Base-by-base conservation (phyloP, 805 yeast genomes). In the Tetrapisispora namnaoensis region DNA sequence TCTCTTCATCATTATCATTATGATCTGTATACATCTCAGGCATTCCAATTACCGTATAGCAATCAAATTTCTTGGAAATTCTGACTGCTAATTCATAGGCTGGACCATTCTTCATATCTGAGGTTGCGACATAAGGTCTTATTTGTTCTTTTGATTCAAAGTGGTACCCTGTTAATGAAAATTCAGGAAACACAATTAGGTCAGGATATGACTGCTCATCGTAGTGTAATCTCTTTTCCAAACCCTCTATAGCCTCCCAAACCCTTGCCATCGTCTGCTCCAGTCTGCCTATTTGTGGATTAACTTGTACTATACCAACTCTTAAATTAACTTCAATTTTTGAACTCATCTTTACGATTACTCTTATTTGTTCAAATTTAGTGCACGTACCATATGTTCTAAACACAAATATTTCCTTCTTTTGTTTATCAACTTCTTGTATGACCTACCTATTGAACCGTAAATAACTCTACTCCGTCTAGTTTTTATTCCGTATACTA, bases 81-180 rank as follows among this genome's bases (percentile, higher is more conserved):
- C 70, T 68, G 40, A 64, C 63, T 0, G 89, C 96, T 68, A 88
- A 75, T 10, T 69, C 62, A 21, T 74, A 70, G 1, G 83, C 69
- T 2, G 72, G 73, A 0, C 84, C 82, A 0, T 67, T 65, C 1
- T 63, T 56, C 0, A 70, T 21, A 22, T 30, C 67, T 32, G n/a
- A 4, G 0, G 53, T 37, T 0, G 65, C 53, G 52, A 85, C 90
- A 55, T 64, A 82, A 2, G 91, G 90, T 44, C 57, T 63, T 20
- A 83, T 80, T 37, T 73, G 77, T 0, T 57, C 61, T 39, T 61
- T 64, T 24, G 68, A 62, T 28, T 64, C 60, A 66, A 83, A 90
- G 58, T 82, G 83, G 62, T 89, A 89, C 0, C 96, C 96, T 0
- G 95, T 84, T 13, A 90, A 67, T 0, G 95, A 88, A 45, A 89